Evolutionary conservation across 2,329 filamentous ascomycete species (phyloP), one percentile per base, ranked within the genome.

Genomic region (Colletotrichum sp.): DNA sequence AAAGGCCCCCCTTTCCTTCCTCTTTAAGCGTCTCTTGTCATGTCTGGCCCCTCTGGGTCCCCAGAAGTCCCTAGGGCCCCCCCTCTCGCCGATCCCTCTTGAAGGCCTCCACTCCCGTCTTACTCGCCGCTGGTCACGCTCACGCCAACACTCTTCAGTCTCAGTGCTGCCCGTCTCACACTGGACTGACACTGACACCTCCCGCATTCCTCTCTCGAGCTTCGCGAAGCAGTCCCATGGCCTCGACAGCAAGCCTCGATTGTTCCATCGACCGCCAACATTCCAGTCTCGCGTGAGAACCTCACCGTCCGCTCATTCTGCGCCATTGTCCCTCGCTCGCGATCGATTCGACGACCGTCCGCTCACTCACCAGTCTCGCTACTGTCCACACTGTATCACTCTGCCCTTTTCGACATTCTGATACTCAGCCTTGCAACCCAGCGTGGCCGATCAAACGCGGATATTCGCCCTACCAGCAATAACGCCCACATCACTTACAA

Each of bases 361-460:
- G 30, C 62, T 72, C 44, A 63, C 21, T 52, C 44, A 18, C 18
- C 39, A 52, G 44, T 52, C 10, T 67, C 69, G 36, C 57, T 28
- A 16, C 12, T 26, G 13, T 10, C 24, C 60, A 24, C 26, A 21
- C 26, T 69, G 64, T 73, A 62, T 69, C 59, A 71, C 74, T 62
- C 39, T 28, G 8, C 75, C 62, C 55, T 67, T 67, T 75, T 71
- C 75, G 60, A 71, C 60, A 52, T 67, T n/a, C 75, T 76, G 75
- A 75, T 65, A 76, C 75, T 66, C 55, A 68, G 75, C 67, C 72
- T 76, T 75, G 75, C 66, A 71, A 60, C 66, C 66, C 52, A 55
- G 60, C 21, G 55, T 32, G 72, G 75, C 72, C 75, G 75, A 76
- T 76, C 75, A 75, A 76, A 76, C 75, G 60, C 75, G 75, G 75